Evolutionary conservation across 2,329 filamentous ascomycete genomes (phyloP).

Genomic region (Penicillium sp.): DNA sequence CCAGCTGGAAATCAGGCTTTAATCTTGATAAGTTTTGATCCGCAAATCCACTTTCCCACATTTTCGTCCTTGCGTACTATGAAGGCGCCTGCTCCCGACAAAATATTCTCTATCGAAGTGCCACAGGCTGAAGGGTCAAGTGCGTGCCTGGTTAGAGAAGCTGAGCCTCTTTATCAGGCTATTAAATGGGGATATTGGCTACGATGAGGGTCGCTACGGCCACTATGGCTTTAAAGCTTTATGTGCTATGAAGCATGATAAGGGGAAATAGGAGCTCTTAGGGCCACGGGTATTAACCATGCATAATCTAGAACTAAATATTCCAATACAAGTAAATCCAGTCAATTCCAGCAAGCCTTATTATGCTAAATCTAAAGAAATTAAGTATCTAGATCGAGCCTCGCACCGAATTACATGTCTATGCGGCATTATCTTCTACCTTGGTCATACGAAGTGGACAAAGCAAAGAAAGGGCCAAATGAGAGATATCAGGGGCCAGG

Average conservation of each 20-base stretch:
- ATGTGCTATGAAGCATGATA: background rate
- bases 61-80: constrained; percentile 5
- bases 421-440: no score
- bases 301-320: no score
- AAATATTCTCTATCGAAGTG: constrained; percentile 3
- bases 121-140: background rate
- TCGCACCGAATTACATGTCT: no score
- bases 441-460: no score
- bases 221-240: background rate
- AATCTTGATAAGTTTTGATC: constrained; percentile 43
- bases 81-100: background rate
- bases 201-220: constrained; percentile 4
- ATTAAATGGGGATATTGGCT: constrained; percentile 21
- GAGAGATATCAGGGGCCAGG: no score
- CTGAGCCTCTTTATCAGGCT: constrained; percentile 14
- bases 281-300: background rate
- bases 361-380: no score
- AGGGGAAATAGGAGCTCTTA: background rate
- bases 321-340: no score
- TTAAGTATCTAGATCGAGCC: no score
- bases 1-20: constrained; percentile 30
- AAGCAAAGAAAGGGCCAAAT: no score
- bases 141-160: constrained; percentile 7
- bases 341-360: no score
- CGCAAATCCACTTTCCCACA: constrained; percentile 30